Conservation (phyloP, 2,329 filamentous ascomycete genomes). For the Herpotrichia juniperi region DNA sequence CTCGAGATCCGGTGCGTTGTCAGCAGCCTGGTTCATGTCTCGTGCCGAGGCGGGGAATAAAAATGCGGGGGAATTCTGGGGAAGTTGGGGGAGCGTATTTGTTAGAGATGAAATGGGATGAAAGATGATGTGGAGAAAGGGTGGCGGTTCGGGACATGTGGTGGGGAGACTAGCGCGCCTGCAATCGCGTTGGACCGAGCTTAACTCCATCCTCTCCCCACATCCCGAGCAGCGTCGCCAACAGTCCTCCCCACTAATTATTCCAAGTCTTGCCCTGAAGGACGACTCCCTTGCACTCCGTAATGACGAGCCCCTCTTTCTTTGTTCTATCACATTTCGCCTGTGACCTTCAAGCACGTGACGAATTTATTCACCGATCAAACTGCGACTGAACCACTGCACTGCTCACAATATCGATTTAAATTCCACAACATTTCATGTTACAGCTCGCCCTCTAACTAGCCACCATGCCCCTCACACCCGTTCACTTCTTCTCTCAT, state of each 20-base stretch:
- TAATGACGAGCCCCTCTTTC: too few species aligned
- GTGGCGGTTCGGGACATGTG: too few species aligned
- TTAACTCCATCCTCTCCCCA: background rate
- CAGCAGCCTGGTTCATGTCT: background rate
- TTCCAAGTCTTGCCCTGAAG: too few species aligned
- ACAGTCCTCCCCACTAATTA: too few species aligned
- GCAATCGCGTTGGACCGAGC: too few species aligned
- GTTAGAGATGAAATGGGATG: background rate
- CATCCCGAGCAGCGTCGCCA: conserved; percentile 6
- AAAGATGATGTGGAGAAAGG: background rate
- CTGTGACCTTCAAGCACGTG: background rate
- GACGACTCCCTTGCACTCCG: too few species aligned
- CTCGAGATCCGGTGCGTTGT: conserved; percentile 7
- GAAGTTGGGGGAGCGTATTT: conserved; percentile 22
- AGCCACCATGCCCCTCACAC: conserved; percentile 49
- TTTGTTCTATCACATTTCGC: too few species aligned
- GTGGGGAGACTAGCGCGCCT: too few species aligned
- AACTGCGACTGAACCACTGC: too few species aligned
- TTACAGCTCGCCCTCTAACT: too few species aligned
- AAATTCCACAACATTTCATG: too few species aligned
- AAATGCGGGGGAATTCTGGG: conserved; percentile 28
- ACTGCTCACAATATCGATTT: too few species aligned
- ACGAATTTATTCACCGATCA: background rate
- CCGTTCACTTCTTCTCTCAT: conserved; percentile 72
- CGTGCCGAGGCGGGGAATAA: background rate